Conservation (phyloP, 345 rosid species). For the Linum trigynum region DNA sequence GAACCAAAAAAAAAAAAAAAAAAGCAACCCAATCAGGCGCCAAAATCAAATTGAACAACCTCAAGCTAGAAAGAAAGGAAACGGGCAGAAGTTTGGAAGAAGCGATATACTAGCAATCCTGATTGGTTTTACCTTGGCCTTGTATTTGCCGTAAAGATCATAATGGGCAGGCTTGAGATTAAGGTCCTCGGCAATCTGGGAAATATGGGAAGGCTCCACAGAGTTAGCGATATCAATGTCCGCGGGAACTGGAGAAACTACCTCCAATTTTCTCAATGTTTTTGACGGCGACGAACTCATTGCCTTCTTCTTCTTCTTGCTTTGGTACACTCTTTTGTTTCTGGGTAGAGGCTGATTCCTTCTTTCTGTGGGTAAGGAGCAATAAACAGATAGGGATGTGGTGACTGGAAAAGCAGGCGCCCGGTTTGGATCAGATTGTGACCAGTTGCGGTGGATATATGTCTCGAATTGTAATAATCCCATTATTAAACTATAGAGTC, state of each 20-base stretch:
- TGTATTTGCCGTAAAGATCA: conserved; percentile 91
- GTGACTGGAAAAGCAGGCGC: too few relatives aligned
- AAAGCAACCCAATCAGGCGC: not conserved
- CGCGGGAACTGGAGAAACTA: conserved; percentile 83
- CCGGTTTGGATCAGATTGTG: too few relatives aligned
- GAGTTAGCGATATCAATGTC: conserved; percentile 93
- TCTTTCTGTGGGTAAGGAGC: not conserved
- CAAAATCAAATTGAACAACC: not conserved
- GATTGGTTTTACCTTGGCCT: conserved; percentile 67
- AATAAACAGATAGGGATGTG: too few relatives aligned
- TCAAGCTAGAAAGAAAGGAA: not conserved
- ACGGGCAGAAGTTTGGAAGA: not conserved
- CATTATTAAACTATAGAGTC: too few relatives aligned
- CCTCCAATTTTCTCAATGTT: conserved; percentile 56
- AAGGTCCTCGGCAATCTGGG: conserved; percentile 75
- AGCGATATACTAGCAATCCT: not conserved
- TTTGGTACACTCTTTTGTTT: not conserved
- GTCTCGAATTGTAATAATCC: too few relatives aligned
- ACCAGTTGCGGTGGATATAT: too few relatives aligned
- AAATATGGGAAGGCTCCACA: conserved; percentile 70
- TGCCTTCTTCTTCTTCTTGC: not conserved
- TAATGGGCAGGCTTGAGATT: conserved; percentile 58
- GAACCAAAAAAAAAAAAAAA: not conserved
- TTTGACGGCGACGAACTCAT: conserved; percentile 40
- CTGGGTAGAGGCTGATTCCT: not conserved